Evolutionary conservation across 2,329 filamentous ascomycete genomes (phyloP).

Genomic region (Pseudogymnoascus sp.): DNA sequence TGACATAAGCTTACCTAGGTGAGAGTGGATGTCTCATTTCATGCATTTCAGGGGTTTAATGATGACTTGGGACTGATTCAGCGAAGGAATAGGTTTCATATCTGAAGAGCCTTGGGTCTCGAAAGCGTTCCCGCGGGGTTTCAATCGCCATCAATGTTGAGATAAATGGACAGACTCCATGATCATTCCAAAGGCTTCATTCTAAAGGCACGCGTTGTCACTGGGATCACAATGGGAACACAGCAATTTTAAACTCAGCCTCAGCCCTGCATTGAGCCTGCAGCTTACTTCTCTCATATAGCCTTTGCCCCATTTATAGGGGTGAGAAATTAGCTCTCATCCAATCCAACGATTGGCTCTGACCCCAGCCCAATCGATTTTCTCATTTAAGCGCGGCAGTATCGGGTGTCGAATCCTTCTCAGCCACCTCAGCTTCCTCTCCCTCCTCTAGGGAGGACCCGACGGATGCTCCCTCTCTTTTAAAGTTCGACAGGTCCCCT

Average conservation of each 20-base stretch:
- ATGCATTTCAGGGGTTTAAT: conserved; percentile 4
- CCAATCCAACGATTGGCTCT: background rate
- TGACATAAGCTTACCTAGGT: conserved; percentile 1
- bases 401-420: background rate
- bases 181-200: no score
- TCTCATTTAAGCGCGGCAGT: background rate
- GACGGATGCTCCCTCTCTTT: background rate
- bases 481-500: conserved; percentile 3
- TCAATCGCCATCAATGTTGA: background rate
- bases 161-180: background rate
- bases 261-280: background rate
- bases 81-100: background rate
- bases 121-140: background rate
- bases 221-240: background rate
- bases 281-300: background rate
- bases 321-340: conserved; percentile 6
- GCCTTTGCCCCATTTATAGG: background rate
- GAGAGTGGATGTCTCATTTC: conserved; percentile 3
- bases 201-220: background rate
- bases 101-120: background rate
- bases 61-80: background rate
- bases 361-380: background rate
- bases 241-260: background rate
- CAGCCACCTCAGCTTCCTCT: background rate
- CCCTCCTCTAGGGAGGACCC: background rate